Percentiles rank a stretch among this genome's conserved stretches.
Evolutionary conservation across 2,329 filamentous ascomycete species (phyloP).

Genomic region (Ramichloridium luteum): DNA sequence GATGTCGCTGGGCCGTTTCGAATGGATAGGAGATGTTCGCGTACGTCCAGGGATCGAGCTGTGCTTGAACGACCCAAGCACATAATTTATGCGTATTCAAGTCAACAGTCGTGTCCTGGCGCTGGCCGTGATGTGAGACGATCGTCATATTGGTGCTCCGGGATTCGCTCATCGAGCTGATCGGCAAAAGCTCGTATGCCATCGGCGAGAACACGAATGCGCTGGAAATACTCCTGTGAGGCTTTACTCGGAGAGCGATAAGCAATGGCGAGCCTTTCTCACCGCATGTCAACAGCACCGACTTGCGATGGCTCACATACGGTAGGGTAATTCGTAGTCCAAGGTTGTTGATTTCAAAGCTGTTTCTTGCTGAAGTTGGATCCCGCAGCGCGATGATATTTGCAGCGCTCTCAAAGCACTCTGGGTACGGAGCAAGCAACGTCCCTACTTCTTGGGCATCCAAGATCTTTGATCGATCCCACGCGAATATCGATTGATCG

Average conservation of each 20-base stretch:
- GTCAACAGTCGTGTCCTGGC: background rate
- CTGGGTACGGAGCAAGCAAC: background rate
- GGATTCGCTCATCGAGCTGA: background rate
- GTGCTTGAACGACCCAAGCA: background rate
- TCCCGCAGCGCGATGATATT: background rate
- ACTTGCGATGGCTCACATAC: background rate
- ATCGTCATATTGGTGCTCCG: background rate
- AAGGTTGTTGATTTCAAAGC: background rate
- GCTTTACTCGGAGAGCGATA: background rate
- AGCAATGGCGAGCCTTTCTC: background rate
- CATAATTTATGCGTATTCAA: background rate
- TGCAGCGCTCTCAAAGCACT: background rate
- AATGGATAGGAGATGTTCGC: background rate
- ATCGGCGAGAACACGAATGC: background rate
- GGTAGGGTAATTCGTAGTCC: background rate
- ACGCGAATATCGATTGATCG: constrained; percentile 7
- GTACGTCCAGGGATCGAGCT: background rate
- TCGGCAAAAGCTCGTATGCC: background rate
- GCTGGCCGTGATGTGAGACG: background rate
- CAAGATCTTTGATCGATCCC: background rate
- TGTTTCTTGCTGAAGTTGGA: background rate
- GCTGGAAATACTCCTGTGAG: background rate
- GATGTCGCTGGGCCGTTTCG: background rate
- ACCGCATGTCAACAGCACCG: background rate
- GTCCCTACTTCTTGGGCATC: background rate